Base-by-base conservation (phyloP, 1,139 yeast species). In the Sugiyamaella neomexicana region DNA sequence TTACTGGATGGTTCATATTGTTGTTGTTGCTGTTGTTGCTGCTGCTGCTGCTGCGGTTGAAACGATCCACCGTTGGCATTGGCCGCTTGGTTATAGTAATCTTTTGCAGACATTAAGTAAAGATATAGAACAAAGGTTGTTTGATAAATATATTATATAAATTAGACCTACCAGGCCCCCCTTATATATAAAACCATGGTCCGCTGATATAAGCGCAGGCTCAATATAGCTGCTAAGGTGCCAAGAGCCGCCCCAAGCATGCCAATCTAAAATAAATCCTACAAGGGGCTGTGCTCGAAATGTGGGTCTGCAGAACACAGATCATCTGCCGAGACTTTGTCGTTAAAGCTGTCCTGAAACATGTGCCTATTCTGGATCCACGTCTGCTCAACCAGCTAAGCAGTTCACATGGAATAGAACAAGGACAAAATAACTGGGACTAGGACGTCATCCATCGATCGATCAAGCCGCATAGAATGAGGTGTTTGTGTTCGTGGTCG, bases 31-130 rank as follows among this genome's bases (percentile, higher is more conserved):
- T 31, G 36, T 20, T 20, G 36, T 31, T 10, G 36, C 4, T 31
- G 13, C 13, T 34, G 38, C 15, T 13, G 16, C 13, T 34, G 38
- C n/a, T 34, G 38, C 8, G 38, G 13, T 13, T n/a, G 38, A 34
- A 16, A 20, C 25, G 25, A 34, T 12, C 13, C 38, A 34, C 38
- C 38, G 20, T 3, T 40, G 25, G 25, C 25, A 25, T n/a, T 25
- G 27, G 36, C 37, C 17, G 46, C 46, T 37, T 43, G 46, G 20
- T 15, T 43, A 16, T 25, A 43, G 29, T 43, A 43, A n/a, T 43
- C 46, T 4, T 16, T 43, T n/a, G 46, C 46, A 9, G 46, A 43
- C 46, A 43, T 43, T 40, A 17, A 40, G 8, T 42, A 32, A 6
- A 27, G 31, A 27, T n/a, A n/a, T n/a, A n/a, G n/a, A 20, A 20